Evolutionary conservation across 2,329 filamentous ascomycete species (phyloP).

Genomic region (Davidsoniella eucalypti): DNA sequence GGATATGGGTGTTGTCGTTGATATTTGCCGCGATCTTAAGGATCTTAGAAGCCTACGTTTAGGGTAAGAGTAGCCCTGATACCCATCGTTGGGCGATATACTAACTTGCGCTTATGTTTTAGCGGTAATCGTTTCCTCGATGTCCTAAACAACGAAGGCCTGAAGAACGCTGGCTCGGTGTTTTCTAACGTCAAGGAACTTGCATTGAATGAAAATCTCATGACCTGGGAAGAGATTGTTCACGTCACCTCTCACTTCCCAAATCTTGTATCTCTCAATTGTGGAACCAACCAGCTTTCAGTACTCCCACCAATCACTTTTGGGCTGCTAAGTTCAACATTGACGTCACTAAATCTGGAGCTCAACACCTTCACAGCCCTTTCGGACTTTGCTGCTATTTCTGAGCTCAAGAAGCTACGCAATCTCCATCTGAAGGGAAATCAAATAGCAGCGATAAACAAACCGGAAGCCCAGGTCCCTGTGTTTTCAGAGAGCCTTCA

Average conservation of each 20-base stretch:
- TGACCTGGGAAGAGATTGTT: conserved; percentile 49
- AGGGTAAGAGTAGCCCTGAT: neutral
- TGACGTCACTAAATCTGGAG: conserved; percentile 53
- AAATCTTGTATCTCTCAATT: conserved; percentile 32
- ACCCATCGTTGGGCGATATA: neutral
- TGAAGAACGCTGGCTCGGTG: conserved; percentile 21
- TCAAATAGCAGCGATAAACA: conserved; percentile 33
- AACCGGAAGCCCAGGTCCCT: conserved; percentile 21
- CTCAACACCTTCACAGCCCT: conserved; percentile 51
- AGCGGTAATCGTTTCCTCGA: conserved; percentile 59
- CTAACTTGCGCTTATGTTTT: conserved; percentile 1
- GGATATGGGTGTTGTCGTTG: conserved; percentile 45
- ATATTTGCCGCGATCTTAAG: conserved; percentile 56
- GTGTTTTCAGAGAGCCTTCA: conserved; percentile 37
- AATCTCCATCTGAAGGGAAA: conserved; percentile 64
- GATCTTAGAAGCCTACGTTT: conserved; percentile 39
- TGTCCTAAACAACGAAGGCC: conserved; percentile 22
- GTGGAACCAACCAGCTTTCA: conserved; percentile 41
- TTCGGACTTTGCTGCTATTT: conserved; percentile 38
- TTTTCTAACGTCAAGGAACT: conserved; percentile 42
- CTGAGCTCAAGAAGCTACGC: conserved; percentile 33
- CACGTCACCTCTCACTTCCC: conserved; percentile 36
- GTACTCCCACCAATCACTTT: conserved; percentile 26
- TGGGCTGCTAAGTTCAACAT: conserved; percentile 27
- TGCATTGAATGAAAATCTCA: conserved; percentile 48